Evolutionary conservation across 1,284 basidiomycete species (phyloP), one percentile per base, ranked within the genome.

Genomic region (Coniferiporia sulphurascens): DNA sequence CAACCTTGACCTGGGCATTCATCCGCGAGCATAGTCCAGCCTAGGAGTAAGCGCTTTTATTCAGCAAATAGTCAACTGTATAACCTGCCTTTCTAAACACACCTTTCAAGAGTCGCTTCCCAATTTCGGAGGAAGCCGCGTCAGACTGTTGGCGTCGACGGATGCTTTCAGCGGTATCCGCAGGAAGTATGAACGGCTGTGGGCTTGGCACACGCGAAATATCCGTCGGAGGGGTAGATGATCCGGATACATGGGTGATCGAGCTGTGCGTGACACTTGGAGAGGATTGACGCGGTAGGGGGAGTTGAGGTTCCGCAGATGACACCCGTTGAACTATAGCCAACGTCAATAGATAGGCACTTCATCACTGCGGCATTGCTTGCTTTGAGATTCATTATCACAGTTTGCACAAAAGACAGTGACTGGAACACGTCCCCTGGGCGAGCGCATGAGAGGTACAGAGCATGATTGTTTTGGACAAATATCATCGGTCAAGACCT

Each of bases 21-120:
- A 52, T 92, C 89, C 45, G 80, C 88, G 19, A 93, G 76, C 87
- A 93, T 89, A 0, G 90, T 83, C 89, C 89, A 93, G 46, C 91
- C 91, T 51, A 48, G 12, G 1, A 19, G 38, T 6, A 13, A 45
- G 22, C 41, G 3, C 38, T n/a, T 21, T 8, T 36, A 34, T 12
- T 49, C 36, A 55, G 46, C 9, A 17, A 22, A 36, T 27, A 12
- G 36, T 43, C 52, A n/a, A 49, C 1, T 46, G 34, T 8, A 12
- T 49, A n/a, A 58, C 27, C 4, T 15, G 38, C 15, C 8, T 19
- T 53, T 53, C 4, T 32, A 32, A 9, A 15, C 50, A 32, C n/a
- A 53, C 38, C 58, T 69, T 83, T 85, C 49, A 93, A 72, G 62
- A 93, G 75, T 34, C 84, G 79, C 62, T 80, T 84, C 44, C 88